These are phyloP conservation scores for Chlorella sp. DNA, from an alignment of 139 green algal genomes.

Conservation along the genomic window DNA sequence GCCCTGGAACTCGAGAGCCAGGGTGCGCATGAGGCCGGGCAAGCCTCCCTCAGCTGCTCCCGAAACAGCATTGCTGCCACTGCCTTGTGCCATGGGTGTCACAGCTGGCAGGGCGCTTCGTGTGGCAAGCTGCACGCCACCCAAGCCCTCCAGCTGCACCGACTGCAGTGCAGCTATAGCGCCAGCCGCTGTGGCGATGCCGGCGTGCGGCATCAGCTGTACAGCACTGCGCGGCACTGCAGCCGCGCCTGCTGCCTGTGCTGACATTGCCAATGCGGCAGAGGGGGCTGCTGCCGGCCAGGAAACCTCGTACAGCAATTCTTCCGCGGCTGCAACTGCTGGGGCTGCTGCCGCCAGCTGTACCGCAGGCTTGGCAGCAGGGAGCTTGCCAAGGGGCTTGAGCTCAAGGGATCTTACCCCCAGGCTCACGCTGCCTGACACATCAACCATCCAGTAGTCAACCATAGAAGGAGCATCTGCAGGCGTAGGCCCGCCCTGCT, in stretches of 20 bases:
- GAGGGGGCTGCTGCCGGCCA: conserved; percentile 32
- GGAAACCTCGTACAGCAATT: conserved; percentile 42
- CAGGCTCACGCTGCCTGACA: neutral
- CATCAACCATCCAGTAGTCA: conserved; percentile 33
- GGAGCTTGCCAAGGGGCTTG: conserved; percentile 22
- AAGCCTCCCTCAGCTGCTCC: conserved; percentile 3
- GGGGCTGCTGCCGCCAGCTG: neutral
- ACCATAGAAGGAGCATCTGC: neutral
- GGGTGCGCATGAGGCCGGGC: conserved; percentile 27
- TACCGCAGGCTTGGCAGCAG: neutral
- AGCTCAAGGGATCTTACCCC: conserved; percentile 16
- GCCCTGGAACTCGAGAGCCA: conserved; percentile 22
- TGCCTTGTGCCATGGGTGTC: neutral
- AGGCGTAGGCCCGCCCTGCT: neutral
- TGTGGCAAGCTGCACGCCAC: conserved; percentile 6
- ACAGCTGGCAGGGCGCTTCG: neutral
- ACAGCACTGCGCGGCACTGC: neutral
- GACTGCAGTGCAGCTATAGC: conserved; percentile 14
- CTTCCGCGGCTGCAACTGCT: neutral
- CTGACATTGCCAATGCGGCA: neutral
- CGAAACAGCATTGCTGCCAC: too few relatives aligned
- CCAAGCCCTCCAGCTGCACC: neutral
- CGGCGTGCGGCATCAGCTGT: neutral
- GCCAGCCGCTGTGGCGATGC: neutral
- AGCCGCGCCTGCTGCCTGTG: too few relatives aligned